A percentile compares a stretch with the other conserved stretches of the same genome.
Conservation (phyloP, 805 yeast genomes). For the Yarrowia porcina region DNA sequence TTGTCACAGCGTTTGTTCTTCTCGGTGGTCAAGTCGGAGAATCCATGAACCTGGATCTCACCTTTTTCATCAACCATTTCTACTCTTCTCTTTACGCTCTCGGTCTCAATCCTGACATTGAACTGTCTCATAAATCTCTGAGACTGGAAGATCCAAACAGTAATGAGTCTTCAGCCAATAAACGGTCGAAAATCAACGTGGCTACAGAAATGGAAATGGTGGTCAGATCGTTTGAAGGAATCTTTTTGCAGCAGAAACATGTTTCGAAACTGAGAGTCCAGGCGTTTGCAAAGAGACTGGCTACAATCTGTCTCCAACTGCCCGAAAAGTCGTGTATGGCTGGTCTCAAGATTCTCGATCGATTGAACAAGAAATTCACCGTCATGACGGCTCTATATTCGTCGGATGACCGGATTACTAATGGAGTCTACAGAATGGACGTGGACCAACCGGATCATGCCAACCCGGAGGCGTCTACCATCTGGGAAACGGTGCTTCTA, state of each 20-base stretch:
- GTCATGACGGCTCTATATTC: constrained; percentile 72
- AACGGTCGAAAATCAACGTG: constrained; percentile 65
- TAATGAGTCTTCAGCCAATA: constrained; percentile 32
- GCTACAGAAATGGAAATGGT: constrained; percentile 86
- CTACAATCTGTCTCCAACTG: constrained; percentile 61
- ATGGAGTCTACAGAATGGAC: constrained; percentile 70
- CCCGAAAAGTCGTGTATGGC: constrained; percentile 90
- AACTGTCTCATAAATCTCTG: constrained; percentile 75
- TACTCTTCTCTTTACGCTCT: constrained; percentile 66
- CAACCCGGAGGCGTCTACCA: constrained; percentile 82
- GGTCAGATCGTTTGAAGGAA: constrained; percentile 69
- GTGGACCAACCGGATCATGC: constrained; percentile 66
- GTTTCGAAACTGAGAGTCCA: constrained; percentile 44
- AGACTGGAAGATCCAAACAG: constrained; percentile 73
- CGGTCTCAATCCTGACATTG: constrained; percentile 77
- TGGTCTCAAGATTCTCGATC: constrained; percentile 70
- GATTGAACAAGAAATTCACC: constrained; percentile 66
- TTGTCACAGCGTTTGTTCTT: constrained; percentile 85
- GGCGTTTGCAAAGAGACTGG: constrained; percentile 80
- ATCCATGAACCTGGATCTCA: constrained; percentile 75
- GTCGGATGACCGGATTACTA: constrained; percentile 82
- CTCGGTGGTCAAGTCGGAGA: constrained; percentile 69
- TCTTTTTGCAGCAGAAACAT: constrained; percentile 46
- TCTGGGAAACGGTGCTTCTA: constrained; percentile 82
- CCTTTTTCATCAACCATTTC: constrained; percentile 72